Evolutionary conservation across 192 early-diverging fungal species (phyloP).

Genomic region (Jimgerdemannia lactiflua): DNA sequence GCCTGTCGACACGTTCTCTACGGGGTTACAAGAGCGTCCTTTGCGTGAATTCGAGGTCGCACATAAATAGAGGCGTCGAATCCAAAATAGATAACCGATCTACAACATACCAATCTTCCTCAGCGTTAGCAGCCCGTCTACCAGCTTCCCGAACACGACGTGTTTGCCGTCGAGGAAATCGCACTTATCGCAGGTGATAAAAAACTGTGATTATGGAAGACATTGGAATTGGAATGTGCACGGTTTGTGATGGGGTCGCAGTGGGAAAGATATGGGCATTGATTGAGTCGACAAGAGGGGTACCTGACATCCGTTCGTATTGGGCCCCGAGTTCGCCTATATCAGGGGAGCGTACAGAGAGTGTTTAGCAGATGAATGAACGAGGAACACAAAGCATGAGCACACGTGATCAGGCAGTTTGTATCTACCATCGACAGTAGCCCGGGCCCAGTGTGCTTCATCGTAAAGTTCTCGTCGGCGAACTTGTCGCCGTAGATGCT

Average conservation of each 20-base stretch:
- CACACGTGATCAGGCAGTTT: background rate
- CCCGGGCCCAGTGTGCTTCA: conserved; percentile 84
- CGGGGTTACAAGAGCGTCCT: background rate
- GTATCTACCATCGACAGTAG: conserved; percentile 79
- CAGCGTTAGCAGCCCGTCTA: conserved; percentile 86
- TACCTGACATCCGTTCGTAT: conserved; percentile 87
- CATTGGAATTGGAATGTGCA: background rate
- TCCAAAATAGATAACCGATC: background rate
- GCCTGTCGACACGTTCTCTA: conserved; percentile 88
- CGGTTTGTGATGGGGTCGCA: too few species aligned
- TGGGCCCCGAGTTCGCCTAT: conserved; percentile 80
- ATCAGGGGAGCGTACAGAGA: background rate
- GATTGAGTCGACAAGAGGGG: background rate
- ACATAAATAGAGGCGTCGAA: too few species aligned
- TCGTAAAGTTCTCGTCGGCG: conserved; percentile 81
- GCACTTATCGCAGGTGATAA: conserved; percentile 85
- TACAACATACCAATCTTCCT: conserved; percentile 65
- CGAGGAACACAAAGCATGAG: conserved; percentile 6
- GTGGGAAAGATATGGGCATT: too few species aligned
- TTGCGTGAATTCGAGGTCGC: background rate
- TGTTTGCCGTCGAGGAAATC: conserved; percentile 90
- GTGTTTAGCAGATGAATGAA: background rate
- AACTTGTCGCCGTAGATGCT: conserved; percentile 84
- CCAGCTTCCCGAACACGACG: conserved; percentile 82
- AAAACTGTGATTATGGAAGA: too few species aligned